Base-by-base conservation (phyloP, 2,329 filamentous ascomycete genomes). In the Eurotiales sp. region DNA sequence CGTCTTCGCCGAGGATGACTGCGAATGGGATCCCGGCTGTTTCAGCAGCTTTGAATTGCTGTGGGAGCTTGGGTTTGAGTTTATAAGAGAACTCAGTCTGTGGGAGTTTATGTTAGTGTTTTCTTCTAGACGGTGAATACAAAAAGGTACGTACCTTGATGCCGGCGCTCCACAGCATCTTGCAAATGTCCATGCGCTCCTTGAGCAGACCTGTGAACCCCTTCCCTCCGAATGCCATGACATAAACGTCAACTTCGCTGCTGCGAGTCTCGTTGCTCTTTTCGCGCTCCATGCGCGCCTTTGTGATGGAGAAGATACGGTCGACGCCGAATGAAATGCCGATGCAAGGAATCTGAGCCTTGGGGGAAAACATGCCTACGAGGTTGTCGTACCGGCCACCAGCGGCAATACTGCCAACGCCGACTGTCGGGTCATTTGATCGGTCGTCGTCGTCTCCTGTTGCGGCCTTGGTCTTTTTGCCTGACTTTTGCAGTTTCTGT, bases 241-340 rank as follows among this genome's bases (percentile, higher is more conserved):
- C 87, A 71, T 84, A 96, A 41, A 91, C 90, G 64, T 97, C 91
- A 2, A 91, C 86, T 61, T 93, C 87, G 63, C 85, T 90, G 57
- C 79, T 78, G 56, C 87, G 77, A 47, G 84, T 73, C 25, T 72
- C 59, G 17, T 77, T 70, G n/a, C 72, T 70, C 50, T 74, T 79
- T 52, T 75, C 69, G 30, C 79, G 81, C 55, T 82, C 83, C 67
- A 89, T 79, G 44, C 85, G 80, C 11, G 88, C 85, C 70, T 95
- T 91, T 58, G 86, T 89, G 64, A 96, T 91, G 61, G 87, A 90
- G 74, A 95, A 96, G 64, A 97, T 96, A 61, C 92, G 86, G 71
- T 97, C 92, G 44, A 96, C 89, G 50, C 92, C 92, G 65, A 97
- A 96, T 1, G 91, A 96, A 59, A 95, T 88, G 56, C 88, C 88